A percentile compares a stretch with the other conserved stretches of the same genome.
Conservation (phyloP, 805 yeast species). For the Nakazawaea wickerhamii region DNA sequence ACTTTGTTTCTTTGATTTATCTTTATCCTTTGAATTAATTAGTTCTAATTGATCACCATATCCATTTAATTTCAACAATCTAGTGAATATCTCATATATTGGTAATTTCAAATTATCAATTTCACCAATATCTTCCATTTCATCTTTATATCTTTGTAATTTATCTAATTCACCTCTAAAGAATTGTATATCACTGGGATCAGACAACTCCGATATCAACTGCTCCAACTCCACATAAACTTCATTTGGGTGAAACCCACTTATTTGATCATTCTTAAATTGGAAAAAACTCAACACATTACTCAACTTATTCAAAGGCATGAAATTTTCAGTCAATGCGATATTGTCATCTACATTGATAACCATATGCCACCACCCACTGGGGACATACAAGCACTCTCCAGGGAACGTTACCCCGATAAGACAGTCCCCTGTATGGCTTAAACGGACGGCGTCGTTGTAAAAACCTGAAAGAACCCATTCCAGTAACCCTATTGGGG, state of each 20-base stretch:
- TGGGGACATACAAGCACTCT: conserved; percentile 83
- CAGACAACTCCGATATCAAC: conserved; percentile 23
- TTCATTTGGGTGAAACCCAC: conserved; percentile 67
- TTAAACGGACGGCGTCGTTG: conserved; percentile 56
- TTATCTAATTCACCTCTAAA: conserved; percentile 12
- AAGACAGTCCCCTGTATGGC: conserved; percentile 40
- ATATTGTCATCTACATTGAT: conserved; percentile 79
- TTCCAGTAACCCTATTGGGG: conserved; percentile 90
- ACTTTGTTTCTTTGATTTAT: conserved; percentile 27
- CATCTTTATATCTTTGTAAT: conserved; percentile 25
- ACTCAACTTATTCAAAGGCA: conserved; percentile 59
- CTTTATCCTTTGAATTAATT: conserved; percentile 30
- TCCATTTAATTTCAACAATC: conserved; percentile 38
- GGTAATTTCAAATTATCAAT: conserved; percentile 39
- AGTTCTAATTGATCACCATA: conserved; percentile 28
- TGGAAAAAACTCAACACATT: conserved; percentile 63
- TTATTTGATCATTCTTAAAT: conserved; percentile 62
- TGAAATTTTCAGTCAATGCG: conserved; percentile 87
- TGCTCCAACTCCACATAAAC: conserved; percentile 33
- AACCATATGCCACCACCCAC: conserved; percentile 98
- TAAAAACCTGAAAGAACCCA: conserved; percentile 84
- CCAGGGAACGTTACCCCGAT: conserved; percentile 77
- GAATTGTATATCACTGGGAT: conserved; percentile 14
- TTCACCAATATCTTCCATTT: conserved; percentile 63
- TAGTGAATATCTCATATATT: conserved; percentile 54